Percentiles rank a stretch among this genome's conserved stretches.
phyloP scores from a whole-genome alignment of 2,329 filamentous ascomycete species.

The Paracoccidioides brasiliensis region DNA sequence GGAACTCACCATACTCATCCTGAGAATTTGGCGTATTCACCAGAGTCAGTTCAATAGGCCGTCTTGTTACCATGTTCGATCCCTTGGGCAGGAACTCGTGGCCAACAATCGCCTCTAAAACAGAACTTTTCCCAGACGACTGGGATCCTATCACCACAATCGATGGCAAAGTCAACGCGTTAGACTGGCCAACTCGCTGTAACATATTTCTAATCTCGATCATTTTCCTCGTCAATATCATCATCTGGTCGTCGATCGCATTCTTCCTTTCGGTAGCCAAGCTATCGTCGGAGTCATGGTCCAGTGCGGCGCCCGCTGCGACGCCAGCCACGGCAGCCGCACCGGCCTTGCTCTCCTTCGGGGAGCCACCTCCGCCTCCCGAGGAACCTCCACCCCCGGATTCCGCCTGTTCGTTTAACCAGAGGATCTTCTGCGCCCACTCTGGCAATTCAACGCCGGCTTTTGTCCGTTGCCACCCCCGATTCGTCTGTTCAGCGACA shows the following conservation, averaged over 20 bases:
- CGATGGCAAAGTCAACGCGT: slow-evolving; percentile 74
- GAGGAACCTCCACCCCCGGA: slow-evolving; percentile 33
- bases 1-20: slow-evolving; percentile 91
- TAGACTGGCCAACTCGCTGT: slow-evolving; percentile 83
- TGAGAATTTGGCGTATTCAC: slow-evolving; percentile 84
- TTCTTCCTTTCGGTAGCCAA: slow-evolving; percentile 48
- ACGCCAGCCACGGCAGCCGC: slow-evolving; percentile 52
- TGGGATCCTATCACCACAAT: slow-evolving; percentile 99
- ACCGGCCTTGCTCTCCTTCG: slow-evolving; percentile 42
- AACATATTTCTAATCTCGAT: slow-evolving; percentile 93
- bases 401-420: slow-evolving; percentile 47
- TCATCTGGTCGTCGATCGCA: slow-evolving; percentile 94
- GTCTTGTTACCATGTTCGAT: slow-evolving; percentile 94
- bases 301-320: slow-evolving; percentile 65
- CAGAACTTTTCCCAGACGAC: slow-evolving; percentile 95
- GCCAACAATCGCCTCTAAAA: slow-evolving; percentile 90
- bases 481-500: slow-evolving; percentile 64
- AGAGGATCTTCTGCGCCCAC: slow-evolving; percentile 67
- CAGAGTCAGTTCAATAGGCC: slow-evolving; percentile 89
- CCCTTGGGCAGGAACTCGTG: slow-evolving; percentile 97
- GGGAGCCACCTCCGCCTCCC: slow-evolving; percentile 34
- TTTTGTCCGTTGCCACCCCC: slow-evolving; percentile 73
- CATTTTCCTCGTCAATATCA: slow-evolving; percentile 98
- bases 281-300: slow-evolving; percentile 48
- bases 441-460: slow-evolving; percentile 58